Base-by-base conservation (phyloP, 2,329 filamentous ascomycete genomes). In the Aspergillus sp. region DNA sequence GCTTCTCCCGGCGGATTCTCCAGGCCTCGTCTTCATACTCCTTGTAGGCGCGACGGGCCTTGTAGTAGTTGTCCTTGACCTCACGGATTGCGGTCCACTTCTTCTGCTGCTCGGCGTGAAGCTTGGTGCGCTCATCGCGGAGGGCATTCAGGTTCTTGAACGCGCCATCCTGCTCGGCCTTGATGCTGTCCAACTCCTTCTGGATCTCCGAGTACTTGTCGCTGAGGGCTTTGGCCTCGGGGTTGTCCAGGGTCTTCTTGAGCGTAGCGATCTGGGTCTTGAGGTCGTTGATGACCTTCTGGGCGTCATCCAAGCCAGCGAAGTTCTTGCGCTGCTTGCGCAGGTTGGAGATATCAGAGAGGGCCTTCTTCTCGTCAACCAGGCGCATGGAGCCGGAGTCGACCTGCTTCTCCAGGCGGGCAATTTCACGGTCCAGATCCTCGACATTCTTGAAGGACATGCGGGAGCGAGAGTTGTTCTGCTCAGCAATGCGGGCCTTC, bases 301-400 rank as follows among this genome's bases (percentile, higher is more conserved):
- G 89, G 32, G 85, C 80, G 54, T 88, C 85, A 54, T 95, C 90
- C 66, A 97, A 88, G 56, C 85, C 83, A 53, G 86, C 84, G 71
- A 99, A 96, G 74, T 85, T 88, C 84, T 96, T 97, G 77, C 89
- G 89, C 67, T 88, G 83, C 80, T 95, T 95, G 73, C 88, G 87
- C 61, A 97, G 78, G 70, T 78, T 87, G 45, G 88, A 89, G 64
- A 96, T 87, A 65, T 96, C 90, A 47, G 82, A 77, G 17, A 97
- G 81, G 8, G 90, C 86, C 82, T 96, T 97, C 81, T 90, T 95
- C 83, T 97, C 94, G 65, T 99, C 94, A 10, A 97, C 94, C 47
- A 99, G 79, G 77, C 92, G 95, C 88, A 99, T 92, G 71, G 83
- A 88, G 59, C 93, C 93, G 33, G 85, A 83, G 72, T 95, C 89